These are phyloP conservation scores for Priceomyces haplophilus DNA, from an alignment of 805 yeast genomes.

Conservation along the genomic window DNA sequence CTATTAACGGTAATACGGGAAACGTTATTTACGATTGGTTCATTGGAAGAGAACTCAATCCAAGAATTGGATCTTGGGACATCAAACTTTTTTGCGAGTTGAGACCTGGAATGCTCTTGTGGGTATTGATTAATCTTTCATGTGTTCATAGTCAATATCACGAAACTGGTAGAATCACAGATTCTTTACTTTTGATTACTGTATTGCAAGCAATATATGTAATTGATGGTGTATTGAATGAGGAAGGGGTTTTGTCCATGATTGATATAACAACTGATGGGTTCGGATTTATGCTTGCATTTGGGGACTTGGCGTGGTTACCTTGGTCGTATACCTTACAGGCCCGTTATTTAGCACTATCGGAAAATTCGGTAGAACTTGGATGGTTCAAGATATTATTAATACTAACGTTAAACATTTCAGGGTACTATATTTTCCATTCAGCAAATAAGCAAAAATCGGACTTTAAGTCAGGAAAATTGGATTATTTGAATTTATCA, in stretches of 20 bases:
- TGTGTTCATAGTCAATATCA: conserved; percentile 80
- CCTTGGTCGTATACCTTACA: conserved; percentile 91
- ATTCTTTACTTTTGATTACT: conserved; percentile 69
- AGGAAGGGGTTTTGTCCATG: conserved; percentile 87
- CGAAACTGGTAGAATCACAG: conserved; percentile 54
- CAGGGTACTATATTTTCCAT: conserved; percentile 82
- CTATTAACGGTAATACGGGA: conserved; percentile 84
- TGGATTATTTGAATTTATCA: conserved; percentile 58
- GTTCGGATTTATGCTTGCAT: conserved; percentile 92
- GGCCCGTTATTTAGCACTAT: conserved; percentile 69
- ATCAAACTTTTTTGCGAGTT: conserved; percentile 89
- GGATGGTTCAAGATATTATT: conserved; percentile 38
- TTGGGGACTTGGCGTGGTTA: conserved; percentile 90
- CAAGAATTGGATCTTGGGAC: conserved; percentile 81
- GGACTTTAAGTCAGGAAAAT: conserved; percentile 73
- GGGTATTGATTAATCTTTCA: conserved; percentile 76
- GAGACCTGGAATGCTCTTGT: conserved; percentile 88
- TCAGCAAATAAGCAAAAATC: conserved; percentile 83
- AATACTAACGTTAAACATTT: conserved; percentile 47
- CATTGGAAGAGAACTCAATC: conserved; percentile 94
- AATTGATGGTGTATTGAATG: conserved; percentile 88
- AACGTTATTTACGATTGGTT: conserved; percentile 85
- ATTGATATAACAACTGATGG: conserved; percentile 97
- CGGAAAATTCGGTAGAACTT: conserved; percentile 50
- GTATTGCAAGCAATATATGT: conserved; percentile 76